phyloP scores from a whole-genome alignment of 441 rosid genomes.

The Gossypium trilobum region DNA sequence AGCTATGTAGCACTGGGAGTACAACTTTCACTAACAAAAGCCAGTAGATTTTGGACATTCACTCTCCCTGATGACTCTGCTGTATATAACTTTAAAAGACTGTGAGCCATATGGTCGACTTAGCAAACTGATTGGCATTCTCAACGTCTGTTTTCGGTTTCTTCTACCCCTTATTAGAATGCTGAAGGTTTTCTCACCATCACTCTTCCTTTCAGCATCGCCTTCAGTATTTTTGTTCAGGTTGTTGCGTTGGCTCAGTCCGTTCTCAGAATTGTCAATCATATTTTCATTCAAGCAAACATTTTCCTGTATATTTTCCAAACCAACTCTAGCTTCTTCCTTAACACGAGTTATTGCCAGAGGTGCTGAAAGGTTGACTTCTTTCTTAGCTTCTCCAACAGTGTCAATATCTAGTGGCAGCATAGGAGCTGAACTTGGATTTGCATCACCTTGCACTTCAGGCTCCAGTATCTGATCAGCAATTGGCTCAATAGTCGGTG shows the following conservation, averaged over 20 bases:
- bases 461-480: constrained; percentile 40
- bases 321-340: constrained; percentile 24
- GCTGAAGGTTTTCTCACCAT: constrained; percentile 79
- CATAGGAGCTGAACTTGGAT: constrained; percentile 32
- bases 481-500: constrained; percentile 62
- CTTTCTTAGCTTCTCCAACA: constrained; percentile 34
- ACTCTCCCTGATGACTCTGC: constrained; percentile 75
- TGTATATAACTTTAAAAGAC: constrained; percentile 65
- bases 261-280: constrained; percentile 24
- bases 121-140: constrained; percentile 91
- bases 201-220: constrained; percentile 34
- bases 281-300: constrained; percentile 26
- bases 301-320: constrained; percentile 34
- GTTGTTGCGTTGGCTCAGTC: constrained; percentile 23
- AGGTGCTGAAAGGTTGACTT: constrained; percentile 30
- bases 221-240: constrained; percentile 25
- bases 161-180: constrained; percentile 82
- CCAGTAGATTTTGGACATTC: constrained; percentile 52
- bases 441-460: constrained; percentile 23
- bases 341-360: constrained; percentile 26
- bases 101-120: constrained; percentile 84
- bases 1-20: constrained; percentile 36
- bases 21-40: constrained; percentile 34
- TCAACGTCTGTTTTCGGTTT: constrained; percentile 79
- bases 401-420: constrained; percentile 51